These are phyloP conservation scores for Colletotrichum destructivum DNA, from an alignment of 2,329 filamentous ascomycete genomes.

Conservation along the genomic window DNA sequence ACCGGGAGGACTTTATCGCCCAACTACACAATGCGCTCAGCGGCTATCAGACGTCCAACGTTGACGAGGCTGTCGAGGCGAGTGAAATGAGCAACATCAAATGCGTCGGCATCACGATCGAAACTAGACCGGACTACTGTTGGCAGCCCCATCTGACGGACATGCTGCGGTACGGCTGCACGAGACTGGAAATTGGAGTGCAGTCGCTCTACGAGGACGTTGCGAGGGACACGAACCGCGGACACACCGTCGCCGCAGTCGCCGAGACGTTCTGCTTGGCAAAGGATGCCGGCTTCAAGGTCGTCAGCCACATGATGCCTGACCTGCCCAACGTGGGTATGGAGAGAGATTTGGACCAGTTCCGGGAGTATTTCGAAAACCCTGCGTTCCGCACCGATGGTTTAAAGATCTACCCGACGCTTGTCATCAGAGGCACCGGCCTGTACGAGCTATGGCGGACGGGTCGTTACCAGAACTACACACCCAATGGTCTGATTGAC, in stretches of 20 bases:
- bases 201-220: slow-evolving; percentile 98
- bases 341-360: slow-evolving; percentile 97
- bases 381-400: slow-evolving; percentile 97
- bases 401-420: slow-evolving; percentile 96
- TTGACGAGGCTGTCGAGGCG: slow-evolving; percentile 94
- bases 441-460: slow-evolving; percentile 98
- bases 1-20: slow-evolving; percentile 93
- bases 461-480: slow-evolving; percentile 98
- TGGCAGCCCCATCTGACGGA: slow-evolving; percentile 93
- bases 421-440: slow-evolving; percentile 96
- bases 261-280: slow-evolving; percentile 97
- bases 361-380: slow-evolving; percentile 97
- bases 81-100: slow-evolving; percentile 98
- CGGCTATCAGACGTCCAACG: slow-evolving; percentile 93
- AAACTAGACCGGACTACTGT: slow-evolving; percentile 97
- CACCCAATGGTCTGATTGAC: slow-evolving; percentile 95
- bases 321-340: slow-evolving; percentile 98
- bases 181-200: slow-evolving; percentile 92
- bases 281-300: slow-evolving; percentile 98
- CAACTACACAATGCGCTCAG: slow-evolving; percentile 97
- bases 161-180: slow-evolving; percentile 99
- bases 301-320: slow-evolving; percentile 99
- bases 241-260: slow-evolving; percentile 94
- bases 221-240: slow-evolving; percentile 96
- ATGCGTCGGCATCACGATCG: slow-evolving; percentile 98